phyloP scores from a whole-genome alignment of 1,284 basidiomycete genomes.

The Bondarzewia mesenterica region DNA sequence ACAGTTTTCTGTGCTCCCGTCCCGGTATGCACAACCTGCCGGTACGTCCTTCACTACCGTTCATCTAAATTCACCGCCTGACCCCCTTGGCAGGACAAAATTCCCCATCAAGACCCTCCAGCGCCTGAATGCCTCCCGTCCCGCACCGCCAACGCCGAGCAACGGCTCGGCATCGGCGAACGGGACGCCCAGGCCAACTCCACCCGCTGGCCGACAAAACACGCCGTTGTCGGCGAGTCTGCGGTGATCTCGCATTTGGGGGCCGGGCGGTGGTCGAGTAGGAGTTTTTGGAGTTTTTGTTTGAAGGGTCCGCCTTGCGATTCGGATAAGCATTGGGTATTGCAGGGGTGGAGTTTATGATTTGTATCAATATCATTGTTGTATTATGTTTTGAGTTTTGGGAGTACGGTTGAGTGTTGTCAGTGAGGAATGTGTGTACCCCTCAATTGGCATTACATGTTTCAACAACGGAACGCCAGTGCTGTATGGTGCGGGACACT shows the following conservation, averaged over 20 bases:
- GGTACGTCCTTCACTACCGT: constrained; percentile 45
- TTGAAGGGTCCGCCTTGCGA: too few species aligned
- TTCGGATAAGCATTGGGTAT: background rate
- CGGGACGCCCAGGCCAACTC: background rate
- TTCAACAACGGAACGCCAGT: too few species aligned
- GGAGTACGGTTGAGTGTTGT: too few species aligned
- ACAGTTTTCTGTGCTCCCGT: constrained; percentile 87
- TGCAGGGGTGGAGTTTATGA: background rate
- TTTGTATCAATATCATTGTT: too few species aligned
- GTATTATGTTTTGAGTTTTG: too few species aligned
- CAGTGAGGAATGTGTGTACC: too few species aligned
- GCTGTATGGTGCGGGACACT: too few species aligned
- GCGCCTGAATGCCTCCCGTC: constrained; percentile 59
- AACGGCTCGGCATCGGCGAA: constrained; percentile 6
- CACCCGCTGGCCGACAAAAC: constrained; percentile 8
- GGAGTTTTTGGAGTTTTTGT: background rate
- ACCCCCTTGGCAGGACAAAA: constrained; percentile 85
- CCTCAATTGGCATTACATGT: too few species aligned
- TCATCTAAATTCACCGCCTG: too few species aligned
- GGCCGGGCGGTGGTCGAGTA: background rate
- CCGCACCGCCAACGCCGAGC: constrained; percentile 18
- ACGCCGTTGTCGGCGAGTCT: constrained; percentile 11
- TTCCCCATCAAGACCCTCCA: constrained; percentile 87
- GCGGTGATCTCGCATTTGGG: constrained; percentile 6
- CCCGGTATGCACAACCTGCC: constrained; percentile 90